Evolutionary conservation across 2,329 filamentous ascomycete genomes (phyloP), one percentile per base, ranked within the genome.

Genomic region (Penicillium sp.): DNA sequence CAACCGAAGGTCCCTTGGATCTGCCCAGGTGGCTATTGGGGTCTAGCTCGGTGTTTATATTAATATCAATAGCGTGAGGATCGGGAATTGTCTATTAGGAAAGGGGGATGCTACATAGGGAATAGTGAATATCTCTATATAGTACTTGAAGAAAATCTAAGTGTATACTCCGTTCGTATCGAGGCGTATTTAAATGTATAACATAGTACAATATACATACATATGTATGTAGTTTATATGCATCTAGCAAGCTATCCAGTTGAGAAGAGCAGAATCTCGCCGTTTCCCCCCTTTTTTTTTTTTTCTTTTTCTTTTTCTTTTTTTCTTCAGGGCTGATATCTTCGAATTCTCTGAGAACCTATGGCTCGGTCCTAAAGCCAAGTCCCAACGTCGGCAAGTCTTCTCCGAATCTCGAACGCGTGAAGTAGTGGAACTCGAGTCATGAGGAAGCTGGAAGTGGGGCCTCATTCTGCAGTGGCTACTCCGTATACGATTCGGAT

Each of bases 401-500:
- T 18, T 32, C 53, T 16, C 39, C 53, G 46, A 43, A 11, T 20
- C 5, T 42, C 16, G 40, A 43, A 22, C 39, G 39, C 40, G 40
- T 43, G 40, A n/a, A n/a, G 40, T 43, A 10, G 22, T 6, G 14
- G 24, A 14, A 8, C 18, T 2, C 16, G 39, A 29, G 10, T 5
- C 24, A 29, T n/a, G 40, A 43, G 16, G 24, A 43, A 26, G 14
- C 16, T n/a, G 40, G 40, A 16, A 20, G 43, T 20, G 43, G 29
- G 16, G 43, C 26, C 26, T 31, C 26, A 43, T 43, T 43, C 40
- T 26, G 40, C 24, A 43, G 40, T 13, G 7, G 1, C 34, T 16
- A 32, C n/a, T n/a, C n/a, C n/a, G n/a, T 46, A 53, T 34, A 32
- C 16, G 39, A 18, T n/a, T 24, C n/a, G n/a, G 32, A 62, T 61